Evolutionary conservation across 139 green algal genomes (phyloP).

Genomic region (Volvox reticuliferus): DNA sequence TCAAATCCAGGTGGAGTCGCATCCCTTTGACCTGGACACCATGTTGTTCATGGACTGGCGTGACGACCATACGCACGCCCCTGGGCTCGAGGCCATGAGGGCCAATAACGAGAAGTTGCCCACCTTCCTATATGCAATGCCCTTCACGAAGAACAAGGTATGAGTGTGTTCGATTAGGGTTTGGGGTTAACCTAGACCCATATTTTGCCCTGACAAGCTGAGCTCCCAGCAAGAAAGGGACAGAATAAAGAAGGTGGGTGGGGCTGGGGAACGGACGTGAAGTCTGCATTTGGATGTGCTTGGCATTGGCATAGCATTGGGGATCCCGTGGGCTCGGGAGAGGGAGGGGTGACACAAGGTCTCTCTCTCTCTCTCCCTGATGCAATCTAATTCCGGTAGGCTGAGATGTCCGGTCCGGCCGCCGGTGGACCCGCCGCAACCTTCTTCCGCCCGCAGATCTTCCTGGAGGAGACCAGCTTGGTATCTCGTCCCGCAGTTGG

Average conservation of each 20-base stretch:
- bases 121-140: constrained; percentile 99
- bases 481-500: constrained; percentile 91
- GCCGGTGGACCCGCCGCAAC: neutral
- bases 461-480: constrained; percentile 97
- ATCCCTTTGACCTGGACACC: constrained; percentile 41
- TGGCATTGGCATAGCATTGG: too few species aligned
- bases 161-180: neutral
- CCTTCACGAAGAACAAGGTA: constrained; percentile 90
- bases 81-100: constrained; percentile 69
- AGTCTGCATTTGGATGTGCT: too few species aligned
- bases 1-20: constrained; percentile 38
- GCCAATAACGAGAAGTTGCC: constrained; percentile 77
- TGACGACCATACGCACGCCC: constrained; percentile 87
- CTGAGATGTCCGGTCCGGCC: too few species aligned
- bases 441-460: constrained; percentile 62
- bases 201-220: too few species aligned
- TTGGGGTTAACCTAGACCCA: too few species aligned
- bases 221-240: too few species aligned
- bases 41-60: constrained; percentile 99
- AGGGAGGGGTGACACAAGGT: too few species aligned
- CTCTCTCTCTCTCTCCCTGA: too few species aligned
- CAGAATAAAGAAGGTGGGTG: too few species aligned
- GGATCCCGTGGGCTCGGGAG: too few species aligned
- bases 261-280: too few species aligned
- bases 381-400: too few species aligned